Evolutionary conservation across 257 asterid species (phyloP), one percentile per base, ranked within the genome.

Genomic region (Solanum dulcamara): DNA sequence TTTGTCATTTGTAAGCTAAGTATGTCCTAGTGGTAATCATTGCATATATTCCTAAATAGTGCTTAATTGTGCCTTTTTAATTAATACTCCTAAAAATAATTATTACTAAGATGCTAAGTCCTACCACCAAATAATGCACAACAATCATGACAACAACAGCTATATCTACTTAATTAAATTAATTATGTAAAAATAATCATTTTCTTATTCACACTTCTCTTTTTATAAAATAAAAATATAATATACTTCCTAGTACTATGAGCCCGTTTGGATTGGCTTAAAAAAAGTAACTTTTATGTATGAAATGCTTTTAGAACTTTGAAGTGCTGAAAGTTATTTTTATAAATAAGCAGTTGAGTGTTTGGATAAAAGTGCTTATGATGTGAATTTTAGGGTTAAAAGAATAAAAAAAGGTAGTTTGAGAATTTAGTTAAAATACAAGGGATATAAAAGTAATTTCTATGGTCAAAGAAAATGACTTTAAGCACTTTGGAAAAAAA

Each of bases 11-110:
- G 38, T 28, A 13, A 64, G 83, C 2, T 28, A n/a, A 74, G 74
- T 60, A 53, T 22, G 14, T 53, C 72, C 77, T 57, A 64, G 59
- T 82, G 30, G 42, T 60, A 60, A 83, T 83, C 44, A 83, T 83
- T 40, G 85, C 85, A 83, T 62, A 83, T 83, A 62, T 83, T 83
- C 85, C 79, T 32, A 40, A 38, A 83, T 83, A 83, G 85, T 83
- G 42, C 28, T 40, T 42, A 62, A 83, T 62, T 62, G 32, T 83
- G 22, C 12, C 12, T 60, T 20, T 60, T 82, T 20, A 38, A 42
- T 13, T 11, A 60, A 28, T 12, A 24, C 68, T 60, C 28, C 12
- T 30, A 28, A 28, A 26, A 26, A 13, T 62, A 26, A 82, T 82
- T 40, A 82, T 83, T 83, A 37, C 62, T 7, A 46, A 62, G 85